Base-by-base conservation (phyloP, 2,329 filamentous ascomycete species). In the Ascochyta pisi region DNA sequence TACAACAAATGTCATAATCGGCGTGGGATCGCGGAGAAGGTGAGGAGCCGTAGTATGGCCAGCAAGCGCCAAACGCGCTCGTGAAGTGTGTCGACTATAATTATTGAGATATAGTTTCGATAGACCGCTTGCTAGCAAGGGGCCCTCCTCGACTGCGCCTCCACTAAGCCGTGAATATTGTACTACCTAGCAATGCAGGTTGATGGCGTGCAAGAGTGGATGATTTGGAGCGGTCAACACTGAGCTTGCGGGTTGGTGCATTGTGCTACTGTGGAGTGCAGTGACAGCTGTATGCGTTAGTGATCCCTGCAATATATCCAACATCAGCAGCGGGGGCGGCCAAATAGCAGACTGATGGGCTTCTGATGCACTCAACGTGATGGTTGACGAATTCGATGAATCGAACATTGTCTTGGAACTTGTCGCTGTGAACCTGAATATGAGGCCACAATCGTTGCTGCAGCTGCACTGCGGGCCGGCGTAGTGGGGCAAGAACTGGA, bases 1-100 rank as follows among this genome's bases (percentile, higher is more conserved):
- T 19, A 42, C 29, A 27, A 10, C n/a, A 9, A 16, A 13, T 31
- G 37, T 50, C 46, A 37, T 47, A 42, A 47, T 50, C 23, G 31
- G 27, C 16, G 42, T 31, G 42, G 31, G 24, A 38, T 27, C 33
- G 53, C 26, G 38, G 37, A 51, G 22, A 37, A 37, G 22, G 13
- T 27, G 37, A 39, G 40, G 40, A 37, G 47, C 39, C 37, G 34
- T 48, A n/a, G 37, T 13, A 38, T 47, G 24, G 47, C 34, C 31
- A 56, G 43, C 53, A 56, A 56, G 47, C 53, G 53, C 53, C 37
- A 47, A 51, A 56, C 47, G 53, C 43, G 53, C 53, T 43, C 15
- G 38, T 24, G 31, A 42, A 22, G 26, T 51, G 40, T 29, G 22
- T 39, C 43, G 27, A 51, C 53, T 44, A 48, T 43, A 43, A 56